These are phyloP conservation scores for Fusarium equiseti DNA, from an alignment of 2,329 filamentous ascomycete species.

Conservation along the genomic window DNA sequence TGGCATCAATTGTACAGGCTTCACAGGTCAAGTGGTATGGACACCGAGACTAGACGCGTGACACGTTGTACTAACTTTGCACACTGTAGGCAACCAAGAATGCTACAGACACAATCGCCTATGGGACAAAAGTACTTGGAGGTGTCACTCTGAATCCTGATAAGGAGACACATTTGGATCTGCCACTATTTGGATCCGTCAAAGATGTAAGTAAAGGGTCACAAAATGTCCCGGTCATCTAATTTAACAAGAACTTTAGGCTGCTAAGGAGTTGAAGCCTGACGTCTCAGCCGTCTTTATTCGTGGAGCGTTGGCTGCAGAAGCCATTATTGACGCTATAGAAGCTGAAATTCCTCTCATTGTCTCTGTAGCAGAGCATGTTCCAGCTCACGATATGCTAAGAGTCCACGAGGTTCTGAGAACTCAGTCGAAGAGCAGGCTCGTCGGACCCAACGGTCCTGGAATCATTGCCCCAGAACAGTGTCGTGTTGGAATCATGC, in stretches of 20 bases:
- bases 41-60: neutral
- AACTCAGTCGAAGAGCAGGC: slow-evolving; percentile 76
- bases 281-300: slow-evolving; percentile 82
- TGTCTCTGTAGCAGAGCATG: slow-evolving; percentile 83
- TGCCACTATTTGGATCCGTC: slow-evolving; percentile 54
- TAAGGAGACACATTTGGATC: slow-evolving; percentile 49
- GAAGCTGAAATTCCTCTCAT: slow-evolving; percentile 83
- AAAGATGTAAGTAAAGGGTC: slow-evolving; percentile 43
- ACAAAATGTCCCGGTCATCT: rapidly evolving
- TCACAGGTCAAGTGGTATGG: slow-evolving; percentile 54
- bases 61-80: neutral
- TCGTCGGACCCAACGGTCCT: slow-evolving; percentile 85
- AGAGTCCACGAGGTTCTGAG: slow-evolving; percentile 76
- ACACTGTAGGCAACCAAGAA: slow-evolving; percentile 52
- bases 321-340: slow-evolving; percentile 79
- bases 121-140: slow-evolving; percentile 55
- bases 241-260: slow-evolving; percentile 39
- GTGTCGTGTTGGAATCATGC: slow-evolving; percentile 64
- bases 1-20: slow-evolving; percentile 42
- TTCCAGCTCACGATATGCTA: slow-evolving; percentile 82
- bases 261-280: slow-evolving; percentile 57
- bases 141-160: slow-evolving; percentile 56
- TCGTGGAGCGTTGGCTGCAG: slow-evolving; percentile 73
- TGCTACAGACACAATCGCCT: slow-evolving; percentile 54
- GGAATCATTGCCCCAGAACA: slow-evolving; percentile 82